phyloP scores from a whole-genome alignment of 345 rosid genomes.

The Salix arbutifolia region DNA sequence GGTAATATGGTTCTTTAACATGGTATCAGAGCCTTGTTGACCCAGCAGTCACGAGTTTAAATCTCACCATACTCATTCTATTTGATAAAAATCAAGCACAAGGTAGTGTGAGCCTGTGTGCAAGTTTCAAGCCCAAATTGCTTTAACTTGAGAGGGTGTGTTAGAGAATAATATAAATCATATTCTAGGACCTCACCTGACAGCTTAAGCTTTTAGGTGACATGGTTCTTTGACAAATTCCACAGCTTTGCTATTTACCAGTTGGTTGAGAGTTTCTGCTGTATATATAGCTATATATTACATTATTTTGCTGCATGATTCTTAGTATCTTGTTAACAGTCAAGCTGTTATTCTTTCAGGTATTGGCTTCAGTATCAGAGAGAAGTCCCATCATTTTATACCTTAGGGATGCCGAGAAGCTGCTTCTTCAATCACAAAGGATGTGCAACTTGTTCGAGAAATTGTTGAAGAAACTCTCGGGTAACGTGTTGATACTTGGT shows the following conservation, averaged over 20 bases:
- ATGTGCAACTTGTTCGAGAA: constrained; percentile 58
- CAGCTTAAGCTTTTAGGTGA: too few relatives aligned
- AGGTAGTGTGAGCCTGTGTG: too few relatives aligned
- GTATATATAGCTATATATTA: background rate
- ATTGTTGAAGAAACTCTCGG: constrained; percentile 67
- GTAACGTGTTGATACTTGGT: constrained; percentile 74
- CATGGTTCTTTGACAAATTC: background rate
- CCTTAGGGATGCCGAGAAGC: constrained; percentile 74
- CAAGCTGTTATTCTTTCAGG: constrained; percentile 39
- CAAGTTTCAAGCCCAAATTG: too few relatives aligned
- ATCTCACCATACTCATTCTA: too few relatives aligned
- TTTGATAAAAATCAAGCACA: too few relatives aligned
- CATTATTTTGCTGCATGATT: background rate
- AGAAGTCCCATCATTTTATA: constrained; percentile 59
- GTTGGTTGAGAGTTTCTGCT: constrained; percentile 2
- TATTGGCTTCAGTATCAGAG: constrained; percentile 63
- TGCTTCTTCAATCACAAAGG: constrained; percentile 69
- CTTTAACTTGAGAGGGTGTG: too few relatives aligned
- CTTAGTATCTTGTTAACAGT: background rate
- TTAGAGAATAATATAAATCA: too few relatives aligned
- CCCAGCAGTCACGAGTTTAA: too few relatives aligned
- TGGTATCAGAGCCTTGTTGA: too few relatives aligned
- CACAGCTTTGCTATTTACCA: background rate
- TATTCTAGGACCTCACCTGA: too few relatives aligned
- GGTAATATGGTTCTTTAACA: too few relatives aligned